phyloP scores from a whole-genome alignment of 306 rosid genomes.

The Begonia masoniana region DNA sequence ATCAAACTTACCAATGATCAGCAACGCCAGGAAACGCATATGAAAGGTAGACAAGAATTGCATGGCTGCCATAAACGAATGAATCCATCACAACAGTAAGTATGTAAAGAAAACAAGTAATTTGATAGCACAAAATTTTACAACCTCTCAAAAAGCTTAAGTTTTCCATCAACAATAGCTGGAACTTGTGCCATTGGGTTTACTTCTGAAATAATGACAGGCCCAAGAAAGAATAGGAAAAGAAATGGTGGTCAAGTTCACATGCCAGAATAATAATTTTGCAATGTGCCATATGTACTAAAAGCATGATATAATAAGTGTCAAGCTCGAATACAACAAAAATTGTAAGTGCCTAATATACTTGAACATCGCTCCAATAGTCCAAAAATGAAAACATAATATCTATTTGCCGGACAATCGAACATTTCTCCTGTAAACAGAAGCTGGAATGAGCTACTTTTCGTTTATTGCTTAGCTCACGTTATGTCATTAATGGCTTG shows the following conservation, averaged over 20 bases:
- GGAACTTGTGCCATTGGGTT: constrained; percentile 78
- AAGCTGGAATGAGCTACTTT: too few species aligned
- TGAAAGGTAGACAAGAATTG: constrained; percentile 67
- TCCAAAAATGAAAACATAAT: too few species aligned
- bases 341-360: too few species aligned
- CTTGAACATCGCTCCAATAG: too few species aligned
- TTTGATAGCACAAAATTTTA: neutral
- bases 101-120: constrained; percentile 1
- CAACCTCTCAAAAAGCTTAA: constrained; percentile 79
- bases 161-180: constrained; percentile 70
- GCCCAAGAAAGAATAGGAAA: constrained; percentile 6
- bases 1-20: constrained; percentile 59
- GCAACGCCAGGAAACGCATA: constrained; percentile 73
- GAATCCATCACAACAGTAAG: neutral
- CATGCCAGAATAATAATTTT: too few species aligned
- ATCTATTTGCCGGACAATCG: too few species aligned
- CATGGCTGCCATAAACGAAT: constrained; percentile 51
- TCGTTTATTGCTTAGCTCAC: too few species aligned
- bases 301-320: too few species aligned
- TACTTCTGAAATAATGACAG: constrained; percentile 34
- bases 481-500: too few species aligned
- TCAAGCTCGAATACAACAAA: too few species aligned
- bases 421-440: too few species aligned
- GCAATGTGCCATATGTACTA: too few species aligned
- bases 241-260: neutral